A percentile compares a stretch with the other conserved stretches of the same genome.
Evolutionary conservation across 306 rosid genomes (phyloP).

Genomic region (Leucaena leucocephala): DNA sequence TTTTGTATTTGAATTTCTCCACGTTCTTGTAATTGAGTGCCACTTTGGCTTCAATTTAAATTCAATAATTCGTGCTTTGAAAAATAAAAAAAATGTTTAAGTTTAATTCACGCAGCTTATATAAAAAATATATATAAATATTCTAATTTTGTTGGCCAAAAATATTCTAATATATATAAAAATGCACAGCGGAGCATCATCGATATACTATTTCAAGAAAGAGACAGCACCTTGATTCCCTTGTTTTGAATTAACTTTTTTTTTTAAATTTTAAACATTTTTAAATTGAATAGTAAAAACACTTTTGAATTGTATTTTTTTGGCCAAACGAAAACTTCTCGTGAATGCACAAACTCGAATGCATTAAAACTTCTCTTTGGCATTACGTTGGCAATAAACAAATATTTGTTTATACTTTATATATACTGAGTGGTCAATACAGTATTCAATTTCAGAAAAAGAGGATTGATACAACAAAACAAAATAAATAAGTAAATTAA

Average conservation of each 20-base stretch:
- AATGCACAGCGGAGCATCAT: background rate
- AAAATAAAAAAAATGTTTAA: too few species aligned
- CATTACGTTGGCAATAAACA: background rate
- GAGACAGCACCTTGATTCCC: background rate
- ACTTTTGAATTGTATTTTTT: background rate
- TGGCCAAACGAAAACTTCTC: background rate
- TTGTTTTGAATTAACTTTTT: background rate
- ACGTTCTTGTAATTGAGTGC: too few species aligned
- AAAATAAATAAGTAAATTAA: background rate
- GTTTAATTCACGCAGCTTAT: too few species aligned
- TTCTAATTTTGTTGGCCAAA: too few species aligned
- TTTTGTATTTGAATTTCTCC: too few species aligned
- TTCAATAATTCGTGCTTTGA: too few species aligned
- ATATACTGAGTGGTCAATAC: slow-evolving; percentile 5
- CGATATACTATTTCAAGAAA: background rate
- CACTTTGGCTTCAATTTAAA: too few species aligned
- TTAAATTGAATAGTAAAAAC: background rate
- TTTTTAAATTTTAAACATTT: background rate
- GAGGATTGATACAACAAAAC: slow-evolving; percentile 13
- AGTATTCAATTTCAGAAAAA: background rate
- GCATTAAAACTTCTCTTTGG: background rate
- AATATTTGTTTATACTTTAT: background rate
- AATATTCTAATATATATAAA: too few species aligned
- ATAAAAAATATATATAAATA: too few species aligned
- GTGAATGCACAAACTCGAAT: background rate